Conservation (phyloP, 2,329 filamentous ascomycete genomes). For the Hymenoscyphus infarciens region DNA sequence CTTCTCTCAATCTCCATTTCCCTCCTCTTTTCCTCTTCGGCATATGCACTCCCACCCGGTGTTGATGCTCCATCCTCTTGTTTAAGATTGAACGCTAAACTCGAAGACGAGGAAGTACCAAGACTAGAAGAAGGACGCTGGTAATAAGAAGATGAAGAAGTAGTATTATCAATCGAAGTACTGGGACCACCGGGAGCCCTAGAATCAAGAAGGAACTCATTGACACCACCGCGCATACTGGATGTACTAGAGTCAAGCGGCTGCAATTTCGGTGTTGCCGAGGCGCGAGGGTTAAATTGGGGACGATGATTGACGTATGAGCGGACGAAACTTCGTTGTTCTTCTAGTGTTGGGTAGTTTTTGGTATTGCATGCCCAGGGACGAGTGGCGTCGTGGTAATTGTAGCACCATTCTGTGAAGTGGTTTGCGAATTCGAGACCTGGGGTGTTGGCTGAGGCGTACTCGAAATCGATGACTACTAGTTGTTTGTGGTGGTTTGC, state of each 20-base stretch:
- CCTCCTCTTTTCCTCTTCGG: slow-evolving; percentile 57
- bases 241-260: slow-evolving; percentile 26
- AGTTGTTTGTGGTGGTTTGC: slow-evolving; percentile 95
- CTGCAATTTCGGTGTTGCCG: slow-evolving; percentile 33
- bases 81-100: neutral
- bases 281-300: slow-evolving; percentile 53
- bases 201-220: slow-evolving; percentile 76
- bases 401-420: slow-evolving; percentile 97
- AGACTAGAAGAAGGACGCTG: slow-evolving; percentile 8
- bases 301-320: slow-evolving; percentile 84
- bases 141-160: slow-evolving; percentile 20
- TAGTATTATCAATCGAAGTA: no score
- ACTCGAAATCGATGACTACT: slow-evolving; percentile 97
- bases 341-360: slow-evolving; percentile 71
- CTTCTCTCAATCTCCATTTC: slow-evolving; percentile 64
- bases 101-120: slow-evolving; percentile 8
- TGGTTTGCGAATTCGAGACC: slow-evolving; percentile 96
- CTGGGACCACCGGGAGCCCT: slow-evolving; percentile 50
- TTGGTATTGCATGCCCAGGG: slow-evolving; percentile 66
- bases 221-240: slow-evolving; percentile 25
- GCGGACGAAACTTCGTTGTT: slow-evolving; percentile 80
- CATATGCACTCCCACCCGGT: slow-evolving; percentile 17
- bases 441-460: slow-evolving; percentile 81
- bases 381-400: slow-evolving; percentile 74
- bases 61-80: slow-evolving; percentile 28